Evolutionary conservation across 805 yeast species (phyloP).

Genomic region (Candida germanica): DNA sequence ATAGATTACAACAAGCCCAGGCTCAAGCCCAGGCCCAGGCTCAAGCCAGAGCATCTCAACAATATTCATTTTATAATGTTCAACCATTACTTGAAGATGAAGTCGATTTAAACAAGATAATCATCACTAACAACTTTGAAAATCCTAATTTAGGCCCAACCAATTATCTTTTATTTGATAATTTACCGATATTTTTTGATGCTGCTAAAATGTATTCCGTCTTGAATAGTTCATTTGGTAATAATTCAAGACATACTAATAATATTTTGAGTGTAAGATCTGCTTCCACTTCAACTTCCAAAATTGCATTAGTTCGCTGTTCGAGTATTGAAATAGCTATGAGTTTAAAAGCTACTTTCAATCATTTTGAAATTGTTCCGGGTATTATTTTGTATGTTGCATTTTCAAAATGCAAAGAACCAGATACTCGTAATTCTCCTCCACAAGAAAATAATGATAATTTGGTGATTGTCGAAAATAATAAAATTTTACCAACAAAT

Average conservation of each 20-base stretch:
- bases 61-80: conserved; percentile 7
- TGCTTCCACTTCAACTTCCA: conserved; percentile 17
- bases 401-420: conserved; percentile 69
- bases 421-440: conserved; percentile 4
- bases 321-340: conserved; percentile 70
- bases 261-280: conserved; percentile 18
- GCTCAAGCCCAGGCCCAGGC: conserved; percentile 8
- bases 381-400: conserved; percentile 76
- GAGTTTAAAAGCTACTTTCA: conserved; percentile 71
- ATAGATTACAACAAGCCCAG: conserved; percentile 10
- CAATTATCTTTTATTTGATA: conserved; percentile 71
- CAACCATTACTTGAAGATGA: conserved; percentile 47
- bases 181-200: conserved; percentile 72
- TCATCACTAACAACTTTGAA: conserved; percentile 68
- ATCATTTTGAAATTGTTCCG: conserved; percentile 78
- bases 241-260: conserved; percentile 12
- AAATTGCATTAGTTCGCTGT: conserved; percentile 61
- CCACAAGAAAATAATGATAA: conserved; percentile 2
- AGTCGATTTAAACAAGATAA: conserved; percentile 54
- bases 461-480: conserved; percentile 12
- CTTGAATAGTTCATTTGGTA: conserved; percentile 20
- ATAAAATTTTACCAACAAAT: conserved; percentile 19
- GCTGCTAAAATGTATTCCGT: conserved; percentile 33
- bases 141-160: conserved; percentile 74
- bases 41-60: conserved; percentile 9